A percentile compares a stretch with the other conserved stretches of the same genome.
Evolutionary conservation across 1,284 basidiomycete species (phyloP).

Genomic region (Trichosporon sp.): DNA sequence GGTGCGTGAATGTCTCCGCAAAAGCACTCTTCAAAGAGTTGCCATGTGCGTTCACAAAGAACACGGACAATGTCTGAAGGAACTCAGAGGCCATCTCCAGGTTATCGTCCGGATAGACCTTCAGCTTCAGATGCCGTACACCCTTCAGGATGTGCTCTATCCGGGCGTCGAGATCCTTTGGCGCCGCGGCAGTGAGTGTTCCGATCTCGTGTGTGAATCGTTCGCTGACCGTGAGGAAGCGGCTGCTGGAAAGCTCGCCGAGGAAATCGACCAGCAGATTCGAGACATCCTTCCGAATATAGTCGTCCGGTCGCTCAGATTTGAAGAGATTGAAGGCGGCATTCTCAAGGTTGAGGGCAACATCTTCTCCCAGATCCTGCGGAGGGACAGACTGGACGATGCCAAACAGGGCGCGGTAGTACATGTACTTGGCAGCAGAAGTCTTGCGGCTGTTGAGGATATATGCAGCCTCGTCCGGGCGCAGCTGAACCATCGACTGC

Average conservation of each 20-base stretch:
- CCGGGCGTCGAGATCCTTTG: conserved; percentile 71
- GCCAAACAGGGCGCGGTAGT: conserved; percentile 76
- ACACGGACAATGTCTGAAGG: conserved; percentile 72
- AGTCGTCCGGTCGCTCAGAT: conserved; percentile 59
- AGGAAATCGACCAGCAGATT: conserved; percentile 76
- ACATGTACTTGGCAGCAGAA: conserved; percentile 76
- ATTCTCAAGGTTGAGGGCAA: conserved; percentile 74
- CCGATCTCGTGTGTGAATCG: conserved; percentile 74
- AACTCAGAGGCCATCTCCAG: conserved; percentile 95
- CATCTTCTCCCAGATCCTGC: conserved; percentile 68
- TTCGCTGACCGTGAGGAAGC: conserved; percentile 82
- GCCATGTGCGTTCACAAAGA: conserved; percentile 81
- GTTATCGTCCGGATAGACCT: conserved; percentile 89
- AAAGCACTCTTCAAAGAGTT: conserved; percentile 77
- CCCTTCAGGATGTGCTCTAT: conserved; percentile 78
- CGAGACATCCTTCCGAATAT: conserved; percentile 70
- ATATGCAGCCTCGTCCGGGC: conserved; percentile 56
- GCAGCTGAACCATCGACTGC: conserved; percentile 39
- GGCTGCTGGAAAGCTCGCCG: conserved; percentile 72
- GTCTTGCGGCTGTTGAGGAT: conserved; percentile 68
- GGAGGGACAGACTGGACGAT: conserved; percentile 68
- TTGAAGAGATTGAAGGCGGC: conserved; percentile 81
- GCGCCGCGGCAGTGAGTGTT: conserved; percentile 65
- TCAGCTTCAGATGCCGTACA: conserved; percentile 71
- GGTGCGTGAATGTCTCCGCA: conserved; percentile 71